These are phyloP conservation scores for Erythrophleum fordii DNA, from an alignment of 306 rosid genomes.

Conservation along the genomic window DNA sequence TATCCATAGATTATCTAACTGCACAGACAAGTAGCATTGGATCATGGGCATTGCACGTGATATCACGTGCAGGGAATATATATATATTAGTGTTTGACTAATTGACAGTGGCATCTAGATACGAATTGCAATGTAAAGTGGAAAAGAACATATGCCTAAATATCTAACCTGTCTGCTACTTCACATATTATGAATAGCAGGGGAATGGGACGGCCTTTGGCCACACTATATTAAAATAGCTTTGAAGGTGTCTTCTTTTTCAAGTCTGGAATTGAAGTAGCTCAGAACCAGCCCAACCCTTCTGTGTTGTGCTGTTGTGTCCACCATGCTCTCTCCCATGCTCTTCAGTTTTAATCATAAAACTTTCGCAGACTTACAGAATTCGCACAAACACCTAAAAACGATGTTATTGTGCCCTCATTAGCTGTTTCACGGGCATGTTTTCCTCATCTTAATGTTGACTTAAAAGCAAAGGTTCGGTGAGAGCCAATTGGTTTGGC, in stretches of 20 bases:
- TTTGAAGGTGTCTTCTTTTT: not conserved
- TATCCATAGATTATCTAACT: too few species aligned
- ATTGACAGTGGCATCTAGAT: too few species aligned
- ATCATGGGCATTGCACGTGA: not conserved
- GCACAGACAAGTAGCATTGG: not conserved
- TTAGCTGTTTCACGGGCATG: conserved; percentile 12
- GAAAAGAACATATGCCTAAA: too few species aligned
- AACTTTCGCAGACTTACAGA: not conserved
- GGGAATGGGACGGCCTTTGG: too few species aligned
- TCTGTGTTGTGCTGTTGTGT: not conserved
- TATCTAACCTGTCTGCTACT: too few species aligned
- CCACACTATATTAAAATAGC: too few species aligned
- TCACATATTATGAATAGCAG: too few species aligned
- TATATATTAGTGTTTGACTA: not conserved
- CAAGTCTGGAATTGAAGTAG: conserved; percentile 1
- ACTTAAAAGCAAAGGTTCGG: not conserved
- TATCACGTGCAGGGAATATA: not conserved
- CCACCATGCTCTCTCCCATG: not conserved
- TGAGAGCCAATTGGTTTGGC: conserved; percentile 34
- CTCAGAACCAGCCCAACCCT: not conserved
- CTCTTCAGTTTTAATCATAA: not conserved
- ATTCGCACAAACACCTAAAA: not conserved
- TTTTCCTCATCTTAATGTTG: conserved; percentile 26
- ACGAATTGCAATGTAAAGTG: too few species aligned
- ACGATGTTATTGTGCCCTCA: conserved; percentile 9